These are phyloP conservation scores for Hypoxylon lenormandii DNA, from an alignment of 495 filamentous ascomycete genomes.

Conservation along the genomic window DNA sequence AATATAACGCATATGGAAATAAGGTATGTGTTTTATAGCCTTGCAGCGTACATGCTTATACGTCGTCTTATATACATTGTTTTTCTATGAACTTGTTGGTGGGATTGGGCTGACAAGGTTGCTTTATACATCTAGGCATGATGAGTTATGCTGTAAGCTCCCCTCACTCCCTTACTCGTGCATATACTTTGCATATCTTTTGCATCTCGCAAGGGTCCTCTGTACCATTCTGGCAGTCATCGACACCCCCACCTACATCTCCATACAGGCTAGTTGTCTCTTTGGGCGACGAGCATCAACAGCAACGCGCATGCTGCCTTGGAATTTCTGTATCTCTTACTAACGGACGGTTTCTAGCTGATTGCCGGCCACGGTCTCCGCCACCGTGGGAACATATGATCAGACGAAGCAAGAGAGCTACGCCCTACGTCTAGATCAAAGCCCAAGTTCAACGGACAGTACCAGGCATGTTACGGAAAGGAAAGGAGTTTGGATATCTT, in stretches of 20 bases:
- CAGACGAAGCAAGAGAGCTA: conserved; percentile 41
- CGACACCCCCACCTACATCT: conserved; percentile 11
- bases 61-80: conserved; percentile 27
- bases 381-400: conserved; percentile 52
- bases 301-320: too few species aligned
- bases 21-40: conserved; percentile 41
- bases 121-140: conserved; percentile 39
- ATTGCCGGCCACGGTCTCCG: conserved; percentile 47
- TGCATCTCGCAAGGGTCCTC: conserved; percentile 26
- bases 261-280: neutral
- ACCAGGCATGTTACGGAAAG: conserved; percentile 1
- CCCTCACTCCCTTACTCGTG: conserved; percentile 6
- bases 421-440: conserved; percentile 41
- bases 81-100: conserved; percentile 21
- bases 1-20: conserved; percentile 52
- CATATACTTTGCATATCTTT: too few species aligned
- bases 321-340: conserved; percentile 7
- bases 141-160: conserved; percentile 52
- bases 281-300: too few species aligned
- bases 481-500: conserved; percentile 17
- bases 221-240: too few species aligned
- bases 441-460: neutral
- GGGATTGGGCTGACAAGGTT: conserved; percentile 30
- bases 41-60: conserved; percentile 20
- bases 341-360: conserved; percentile 34